These are phyloP conservation scores for Verticillium dahliae DNA, from an alignment of 2,329 filamentous ascomycete genomes.

Conservation along the genomic window DNA sequence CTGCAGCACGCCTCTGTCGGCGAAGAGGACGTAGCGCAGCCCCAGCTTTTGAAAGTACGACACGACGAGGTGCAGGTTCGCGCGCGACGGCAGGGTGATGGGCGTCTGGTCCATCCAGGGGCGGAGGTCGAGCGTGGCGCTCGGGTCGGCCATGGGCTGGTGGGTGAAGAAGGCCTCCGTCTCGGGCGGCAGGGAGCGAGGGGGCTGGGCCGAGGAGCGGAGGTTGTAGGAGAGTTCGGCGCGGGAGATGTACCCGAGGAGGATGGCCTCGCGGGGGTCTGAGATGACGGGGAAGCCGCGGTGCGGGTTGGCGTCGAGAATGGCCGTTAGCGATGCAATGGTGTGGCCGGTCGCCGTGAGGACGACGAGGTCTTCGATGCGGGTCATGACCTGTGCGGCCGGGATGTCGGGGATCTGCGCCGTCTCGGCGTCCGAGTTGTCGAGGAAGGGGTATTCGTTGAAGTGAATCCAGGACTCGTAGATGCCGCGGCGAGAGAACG, in stretches of 20 bases:
- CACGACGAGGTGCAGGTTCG: constrained; percentile 76
- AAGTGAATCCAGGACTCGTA: constrained; percentile 98
- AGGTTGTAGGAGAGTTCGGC: constrained; percentile 83
- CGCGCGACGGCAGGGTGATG: constrained; percentile 74
- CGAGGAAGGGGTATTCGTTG: constrained; percentile 91
- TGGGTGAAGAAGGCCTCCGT: constrained; percentile 82
- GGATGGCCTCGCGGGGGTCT: constrained; percentile 66
- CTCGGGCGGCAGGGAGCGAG: constrained; percentile 55
- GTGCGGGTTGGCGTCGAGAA: constrained; percentile 70
- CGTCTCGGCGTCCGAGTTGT: constrained; percentile 74
- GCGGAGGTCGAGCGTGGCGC: constrained; percentile 74
- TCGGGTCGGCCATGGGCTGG: constrained; percentile 72
- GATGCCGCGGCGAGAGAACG: constrained; percentile 85
- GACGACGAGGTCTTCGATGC: constrained; percentile 81
- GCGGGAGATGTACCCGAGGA: constrained; percentile 90
- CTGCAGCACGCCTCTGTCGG: constrained; percentile 71
- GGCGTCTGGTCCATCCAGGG: constrained; percentile 99
- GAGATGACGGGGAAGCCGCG: constrained; percentile 89
- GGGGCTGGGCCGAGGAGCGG: constrained; percentile 49
- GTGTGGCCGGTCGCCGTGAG: constrained; percentile 86
- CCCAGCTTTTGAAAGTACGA: constrained; percentile 94
- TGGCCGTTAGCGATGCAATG: constrained; percentile 62
- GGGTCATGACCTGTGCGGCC: constrained; percentile 85
- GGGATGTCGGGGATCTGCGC: constrained; percentile 70
- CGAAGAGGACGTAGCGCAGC: constrained; percentile 82